Evolutionary conservation across 2,329 filamentous ascomycete species (phyloP).

Genomic region (Fusarium siculi): DNA sequence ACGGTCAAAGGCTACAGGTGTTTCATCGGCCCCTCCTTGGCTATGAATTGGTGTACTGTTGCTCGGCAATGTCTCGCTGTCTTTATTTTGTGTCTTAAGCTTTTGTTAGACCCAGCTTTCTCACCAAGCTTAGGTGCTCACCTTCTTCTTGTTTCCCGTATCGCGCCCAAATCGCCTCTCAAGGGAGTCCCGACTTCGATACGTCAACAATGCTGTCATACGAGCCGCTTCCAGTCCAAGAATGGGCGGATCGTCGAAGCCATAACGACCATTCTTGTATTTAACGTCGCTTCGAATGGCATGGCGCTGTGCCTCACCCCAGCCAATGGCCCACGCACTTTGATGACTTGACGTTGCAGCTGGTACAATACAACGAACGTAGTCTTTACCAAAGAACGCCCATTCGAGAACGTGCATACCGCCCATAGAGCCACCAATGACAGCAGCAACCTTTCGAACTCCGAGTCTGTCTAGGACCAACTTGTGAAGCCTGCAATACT

Average conservation of each 20-base stretch:
- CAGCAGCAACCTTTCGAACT: not conserved
- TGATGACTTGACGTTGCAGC: not conserved
- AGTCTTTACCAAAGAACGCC: not conserved
- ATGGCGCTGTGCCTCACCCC: not conserved
- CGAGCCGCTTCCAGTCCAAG: not conserved
- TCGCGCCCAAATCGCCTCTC: not conserved
- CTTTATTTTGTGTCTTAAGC: not conserved
- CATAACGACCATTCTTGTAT: not conserved
- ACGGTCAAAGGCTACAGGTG: not conserved
- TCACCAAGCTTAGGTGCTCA: fast-evolving
- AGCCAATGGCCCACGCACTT: not conserved
- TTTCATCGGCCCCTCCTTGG: not conserved
- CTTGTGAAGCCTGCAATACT: not conserved
- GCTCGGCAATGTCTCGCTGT: not conserved
- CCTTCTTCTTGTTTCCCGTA: not conserved
- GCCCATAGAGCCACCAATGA: not conserved
- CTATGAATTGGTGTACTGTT: not conserved
- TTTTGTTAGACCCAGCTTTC: not conserved
- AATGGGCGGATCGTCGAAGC: not conserved
- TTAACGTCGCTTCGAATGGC: not conserved
- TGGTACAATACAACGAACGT: not conserved
- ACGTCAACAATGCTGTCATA: not conserved
- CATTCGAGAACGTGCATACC: not conserved
- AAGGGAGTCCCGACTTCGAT: not conserved
- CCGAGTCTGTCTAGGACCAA: not conserved